These are phyloP conservation scores for Fusarium longipes DNA, from an alignment of 2,329 filamentous ascomycete genomes.

Conservation along the genomic window DNA sequence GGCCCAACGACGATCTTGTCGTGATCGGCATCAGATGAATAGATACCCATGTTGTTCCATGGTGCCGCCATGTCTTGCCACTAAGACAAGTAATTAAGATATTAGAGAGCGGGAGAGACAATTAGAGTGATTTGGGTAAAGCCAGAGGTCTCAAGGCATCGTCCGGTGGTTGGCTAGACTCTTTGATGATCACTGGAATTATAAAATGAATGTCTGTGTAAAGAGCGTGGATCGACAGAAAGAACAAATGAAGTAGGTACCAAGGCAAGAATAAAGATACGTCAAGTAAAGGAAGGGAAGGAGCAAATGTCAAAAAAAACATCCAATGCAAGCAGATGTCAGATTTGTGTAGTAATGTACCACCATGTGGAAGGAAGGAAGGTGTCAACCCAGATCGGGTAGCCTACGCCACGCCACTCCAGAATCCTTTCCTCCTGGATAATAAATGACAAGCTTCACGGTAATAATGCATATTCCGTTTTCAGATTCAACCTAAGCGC, in stretches of 20 bases:
- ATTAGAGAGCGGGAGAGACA: background rate
- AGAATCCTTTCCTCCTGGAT: background rate
- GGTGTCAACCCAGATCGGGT: conserved; percentile 8
- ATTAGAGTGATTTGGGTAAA: background rate
- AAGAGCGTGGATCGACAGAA: background rate
- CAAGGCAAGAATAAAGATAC: background rate
- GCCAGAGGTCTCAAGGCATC: conserved; percentile 21
- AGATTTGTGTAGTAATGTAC: background rate
- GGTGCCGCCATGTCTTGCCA: conserved; percentile 35
- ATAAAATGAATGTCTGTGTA: background rate
- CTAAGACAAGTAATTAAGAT: conserved; percentile 1
- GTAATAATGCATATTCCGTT: conserved; percentile 3
- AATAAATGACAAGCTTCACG: conserved; percentile 1
- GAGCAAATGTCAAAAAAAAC: conserved; percentile 11
- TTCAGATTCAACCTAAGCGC: conserved; percentile 14
- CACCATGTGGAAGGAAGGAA: background rate
- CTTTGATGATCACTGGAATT: background rate
- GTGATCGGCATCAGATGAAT: conserved; percentile 19
- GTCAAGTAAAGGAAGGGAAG: background rate
- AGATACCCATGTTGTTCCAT: conserved; percentile 36
- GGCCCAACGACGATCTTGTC: conserved; percentile 25
- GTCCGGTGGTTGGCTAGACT: background rate
- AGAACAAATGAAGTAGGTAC: background rate
- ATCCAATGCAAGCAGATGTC: background rate
- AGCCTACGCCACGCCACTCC: conserved; percentile 15